A percentile compares a stretch with the other conserved stretches of the same genome.
Evolutionary conservation across 139 green algal genomes (phyloP).

Genomic region (Protoeuglena noctilucae): DNA sequence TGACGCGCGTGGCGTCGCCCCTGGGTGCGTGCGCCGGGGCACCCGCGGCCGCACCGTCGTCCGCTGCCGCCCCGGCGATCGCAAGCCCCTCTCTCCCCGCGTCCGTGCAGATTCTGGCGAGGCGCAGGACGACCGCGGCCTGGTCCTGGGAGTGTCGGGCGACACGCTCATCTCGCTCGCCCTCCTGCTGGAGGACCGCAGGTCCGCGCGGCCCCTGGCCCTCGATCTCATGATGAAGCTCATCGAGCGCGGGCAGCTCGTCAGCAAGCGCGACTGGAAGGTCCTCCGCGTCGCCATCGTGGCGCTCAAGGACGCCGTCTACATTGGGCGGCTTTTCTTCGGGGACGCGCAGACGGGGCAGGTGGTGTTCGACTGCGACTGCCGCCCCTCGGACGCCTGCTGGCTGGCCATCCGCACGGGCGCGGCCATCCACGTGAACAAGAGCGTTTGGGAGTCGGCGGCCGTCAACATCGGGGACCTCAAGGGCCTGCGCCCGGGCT

Average conservation of each 20-base stretch:
- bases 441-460: too few relatives aligned
- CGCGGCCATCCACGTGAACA: not conserved
- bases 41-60: too few relatives aligned
- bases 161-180: slow-evolving; percentile 12
- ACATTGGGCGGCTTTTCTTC: slow-evolving; percentile 50
- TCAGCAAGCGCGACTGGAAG: slow-evolving; percentile 34
- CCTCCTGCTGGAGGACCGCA: slow-evolving; percentile 10
- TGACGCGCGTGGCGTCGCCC: too few relatives aligned
- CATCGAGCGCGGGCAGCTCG: slow-evolving; percentile 26
- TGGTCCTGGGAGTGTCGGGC: slow-evolving; percentile 14
- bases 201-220: slow-evolving; percentile 17
- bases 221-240: slow-evolving; percentile 42
- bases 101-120: too few relatives aligned
- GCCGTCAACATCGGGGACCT: too few relatives aligned
- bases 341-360: slow-evolving; percentile 34
- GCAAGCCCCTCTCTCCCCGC: too few relatives aligned
- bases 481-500: too few relatives aligned
- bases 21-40: too few relatives aligned
- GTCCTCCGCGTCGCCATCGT: slow-evolving; percentile 45
- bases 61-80: too few relatives aligned
- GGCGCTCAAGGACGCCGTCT: slow-evolving; percentile 31
- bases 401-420: slow-evolving; percentile 43
- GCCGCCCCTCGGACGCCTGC: slow-evolving; percentile 43
- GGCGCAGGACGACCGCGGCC: slow-evolving; percentile 3
- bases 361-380: slow-evolving; percentile 53